Evolutionary conservation across 352 stramenopile species (phyloP).

Genomic region (Saprolegnia parasitica): DNA sequence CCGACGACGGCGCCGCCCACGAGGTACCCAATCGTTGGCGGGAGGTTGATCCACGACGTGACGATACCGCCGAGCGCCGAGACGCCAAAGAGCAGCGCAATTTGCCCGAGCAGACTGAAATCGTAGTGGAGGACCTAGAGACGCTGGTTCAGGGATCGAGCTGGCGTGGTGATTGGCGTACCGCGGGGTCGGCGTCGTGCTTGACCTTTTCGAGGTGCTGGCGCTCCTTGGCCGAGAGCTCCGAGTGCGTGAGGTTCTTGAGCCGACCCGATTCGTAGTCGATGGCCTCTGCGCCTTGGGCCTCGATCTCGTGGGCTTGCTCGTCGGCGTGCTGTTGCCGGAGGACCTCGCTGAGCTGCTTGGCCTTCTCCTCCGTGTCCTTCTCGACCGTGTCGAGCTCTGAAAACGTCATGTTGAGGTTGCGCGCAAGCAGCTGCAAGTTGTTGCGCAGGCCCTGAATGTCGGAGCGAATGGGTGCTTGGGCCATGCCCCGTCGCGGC

Average conservation of each 20-base stretch:
- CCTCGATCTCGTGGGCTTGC: conserved; percentile 70
- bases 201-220: conserved; percentile 74
- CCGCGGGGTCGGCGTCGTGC: conserved; percentile 72
- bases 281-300: conserved; percentile 71
- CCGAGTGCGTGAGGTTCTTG: conserved; percentile 54
- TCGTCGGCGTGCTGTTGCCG: conserved; percentile 72
- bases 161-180: background rate
- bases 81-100: conserved; percentile 70
- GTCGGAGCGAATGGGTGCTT: background rate
- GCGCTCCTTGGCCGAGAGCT: conserved; percentile 49
- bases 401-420: conserved; percentile 66
- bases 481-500: background rate
- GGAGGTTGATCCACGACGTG: conserved; percentile 81
- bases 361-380: conserved; percentile 69
- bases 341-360: conserved; percentile 71
- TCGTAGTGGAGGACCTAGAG: conserved; percentile 74
- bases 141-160: background rate
- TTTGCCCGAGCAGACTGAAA: conserved; percentile 79
- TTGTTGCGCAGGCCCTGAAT: conserved; percentile 34
- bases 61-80: conserved; percentile 87
- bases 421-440: conserved; percentile 58
- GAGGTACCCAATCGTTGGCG: conserved; percentile 88
- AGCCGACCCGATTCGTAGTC: conserved; percentile 81
- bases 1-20: conserved; percentile 87
- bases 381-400: conserved; percentile 81